Evolutionary conservation across 2,329 filamentous ascomycete species (phyloP).

Genomic region (Zymoseptoria tritici): DNA sequence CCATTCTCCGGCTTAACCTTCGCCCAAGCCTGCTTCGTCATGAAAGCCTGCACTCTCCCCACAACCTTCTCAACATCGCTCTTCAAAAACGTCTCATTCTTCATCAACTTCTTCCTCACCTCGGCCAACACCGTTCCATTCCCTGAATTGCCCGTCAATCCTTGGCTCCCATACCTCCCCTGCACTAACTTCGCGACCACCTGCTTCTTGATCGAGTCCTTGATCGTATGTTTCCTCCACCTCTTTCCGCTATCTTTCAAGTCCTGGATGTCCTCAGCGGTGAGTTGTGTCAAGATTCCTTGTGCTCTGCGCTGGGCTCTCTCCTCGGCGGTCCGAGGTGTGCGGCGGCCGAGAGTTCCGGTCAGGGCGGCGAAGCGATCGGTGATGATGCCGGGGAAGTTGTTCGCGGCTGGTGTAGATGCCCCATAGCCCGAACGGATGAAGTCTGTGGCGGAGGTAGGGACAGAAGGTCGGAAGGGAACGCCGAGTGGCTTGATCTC

Average conservation of each 20-base stretch:
- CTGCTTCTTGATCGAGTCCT: neutral
- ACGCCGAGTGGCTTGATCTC: conserved; percentile 4
- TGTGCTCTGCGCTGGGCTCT: neutral
- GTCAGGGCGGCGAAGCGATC: conserved; percentile 12
- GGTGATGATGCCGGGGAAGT: conserved; percentile 19
- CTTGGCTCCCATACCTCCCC: neutral
- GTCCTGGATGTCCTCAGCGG: neutral
- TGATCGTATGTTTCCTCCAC: neutral
- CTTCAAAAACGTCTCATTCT: conserved; percentile 21
- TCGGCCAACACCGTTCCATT: conserved; percentile 1
- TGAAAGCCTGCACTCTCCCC: neutral
- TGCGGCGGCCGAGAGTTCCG: neutral
- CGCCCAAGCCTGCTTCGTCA: neutral
- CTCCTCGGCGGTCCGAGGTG: neutral
- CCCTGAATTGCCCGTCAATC: neutral
- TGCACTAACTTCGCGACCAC: neutral
- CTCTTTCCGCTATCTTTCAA: neutral
- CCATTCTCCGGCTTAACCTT: neutral
- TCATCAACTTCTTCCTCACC: conserved; percentile 14
- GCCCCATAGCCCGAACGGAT: conserved; percentile 14
- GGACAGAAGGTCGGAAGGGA: conserved; percentile 2
- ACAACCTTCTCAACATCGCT: conserved; percentile 18
- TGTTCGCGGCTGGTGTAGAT: conserved; percentile 16
- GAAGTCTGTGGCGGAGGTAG: conserved; percentile 9
- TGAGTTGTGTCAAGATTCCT: neutral